Percentiles rank a stretch among this genome's conserved stretches.
Conservation (phyloP, 2,329 filamentous ascomycete genomes). For the Pseudogymnoascus sp. region DNA sequence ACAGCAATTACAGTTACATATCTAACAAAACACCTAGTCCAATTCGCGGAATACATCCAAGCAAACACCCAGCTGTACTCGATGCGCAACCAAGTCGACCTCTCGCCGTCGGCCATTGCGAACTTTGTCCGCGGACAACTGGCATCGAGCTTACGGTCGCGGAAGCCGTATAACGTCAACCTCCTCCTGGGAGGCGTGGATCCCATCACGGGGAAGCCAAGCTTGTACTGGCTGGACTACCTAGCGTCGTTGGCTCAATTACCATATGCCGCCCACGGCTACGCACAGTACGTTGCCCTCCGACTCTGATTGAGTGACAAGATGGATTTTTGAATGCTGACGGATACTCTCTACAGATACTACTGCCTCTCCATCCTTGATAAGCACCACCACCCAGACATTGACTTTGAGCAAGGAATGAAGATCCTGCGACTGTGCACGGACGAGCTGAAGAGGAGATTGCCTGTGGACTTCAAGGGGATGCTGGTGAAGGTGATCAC, state of each 20-base stretch:
- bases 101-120: conserved; percentile 80
- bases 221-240: conserved; percentile 96
- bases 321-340: background rate
- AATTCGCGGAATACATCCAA: conserved; percentile 99
- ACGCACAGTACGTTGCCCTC: conserved; percentile 67
- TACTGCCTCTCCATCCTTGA: conserved; percentile 97
- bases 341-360: conserved; percentile 50
- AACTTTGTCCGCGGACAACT: conserved; percentile 93
- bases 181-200: conserved; percentile 90
- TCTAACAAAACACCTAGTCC: conserved; percentile 48
- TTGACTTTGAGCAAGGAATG: conserved; percentile 78
- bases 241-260: conserved; percentile 79
- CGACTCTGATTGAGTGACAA: background rate
- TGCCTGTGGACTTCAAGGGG: conserved; percentile 98
- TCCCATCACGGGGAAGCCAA: conserved; percentile 81
- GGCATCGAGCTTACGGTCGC: conserved; percentile 79
- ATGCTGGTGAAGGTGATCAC: conserved; percentile 91
- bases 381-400: conserved; percentile 97
- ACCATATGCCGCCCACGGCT: conserved; percentile 94
- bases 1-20: background rate
- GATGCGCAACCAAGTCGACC: conserved; percentile 93
- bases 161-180: conserved; percentile 95
- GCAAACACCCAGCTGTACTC: conserved; percentile 96
- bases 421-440: conserved; percentile 92
- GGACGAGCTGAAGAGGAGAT: conserved; percentile 89